Evolutionary conservation across 2,329 filamentous ascomycete species (phyloP).

Genomic region (Stachybotrys chlorohalonatus): DNA sequence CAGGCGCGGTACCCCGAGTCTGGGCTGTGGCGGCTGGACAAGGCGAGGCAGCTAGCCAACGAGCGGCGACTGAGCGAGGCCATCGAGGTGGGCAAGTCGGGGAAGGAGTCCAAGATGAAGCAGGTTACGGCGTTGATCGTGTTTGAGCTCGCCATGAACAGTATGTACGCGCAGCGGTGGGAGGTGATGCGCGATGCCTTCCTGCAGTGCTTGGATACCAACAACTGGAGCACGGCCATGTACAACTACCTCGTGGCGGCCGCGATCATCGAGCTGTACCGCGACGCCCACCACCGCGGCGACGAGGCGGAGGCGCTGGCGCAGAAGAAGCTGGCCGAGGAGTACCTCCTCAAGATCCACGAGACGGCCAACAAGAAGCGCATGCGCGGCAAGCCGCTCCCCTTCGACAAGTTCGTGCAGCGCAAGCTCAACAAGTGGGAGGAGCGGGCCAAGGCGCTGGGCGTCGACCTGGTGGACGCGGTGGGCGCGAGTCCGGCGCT

Average conservation of each 20-base stretch:
- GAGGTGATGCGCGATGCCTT: conserved; percentile 65
- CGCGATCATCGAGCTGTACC: conserved; percentile 74
- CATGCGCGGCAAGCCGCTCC: conserved; percentile 82
- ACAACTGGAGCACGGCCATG: conserved; percentile 82
- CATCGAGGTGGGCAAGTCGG: conserved; percentile 52
- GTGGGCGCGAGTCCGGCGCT: conserved; percentile 71
- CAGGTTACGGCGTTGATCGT: conserved; percentile 78
- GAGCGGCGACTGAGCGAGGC: conserved; percentile 59
- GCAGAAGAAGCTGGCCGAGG: conserved; percentile 56
- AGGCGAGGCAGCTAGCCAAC: conserved; percentile 66
- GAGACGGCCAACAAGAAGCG: conserved; percentile 73
- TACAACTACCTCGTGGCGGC: conserved; percentile 84
- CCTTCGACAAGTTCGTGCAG: conserved; percentile 77
- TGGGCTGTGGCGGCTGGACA: conserved; percentile 79
- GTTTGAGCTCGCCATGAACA: conserved; percentile 74
- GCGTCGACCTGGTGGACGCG: conserved; percentile 66
- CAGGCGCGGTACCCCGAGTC: conserved; percentile 70
- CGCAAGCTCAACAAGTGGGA: conserved; percentile 89
- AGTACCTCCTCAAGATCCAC: conserved; percentile 63
- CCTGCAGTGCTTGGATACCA: conserved; percentile 64
- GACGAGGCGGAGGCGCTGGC: conserved; percentile 36
- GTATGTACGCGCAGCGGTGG: conserved; percentile 75
- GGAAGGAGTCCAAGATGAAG: conserved; percentile 63
- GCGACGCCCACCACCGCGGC: conserved; percentile 38
- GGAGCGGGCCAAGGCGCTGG: conserved; percentile 57